Base-by-base conservation (phyloP, 768 basidiomycete genomes). In the Boletus insuetus region DNA sequence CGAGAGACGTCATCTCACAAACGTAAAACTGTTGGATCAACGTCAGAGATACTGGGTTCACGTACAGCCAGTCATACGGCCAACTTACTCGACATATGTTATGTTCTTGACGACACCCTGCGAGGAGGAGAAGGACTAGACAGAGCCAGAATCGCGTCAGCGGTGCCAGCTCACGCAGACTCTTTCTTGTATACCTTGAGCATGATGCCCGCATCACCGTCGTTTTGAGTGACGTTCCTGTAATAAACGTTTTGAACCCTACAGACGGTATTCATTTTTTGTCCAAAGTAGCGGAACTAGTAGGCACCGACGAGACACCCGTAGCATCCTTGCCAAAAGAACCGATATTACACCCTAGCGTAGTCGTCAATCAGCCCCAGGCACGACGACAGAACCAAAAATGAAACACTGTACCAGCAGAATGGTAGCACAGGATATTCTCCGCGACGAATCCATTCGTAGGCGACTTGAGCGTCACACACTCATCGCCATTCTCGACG, bases 381-480 rank as follows among this genome's bases (percentile, higher is more conserved):
- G 6, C 13, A 5, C 32, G 31, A 39, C 17, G 16, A 31, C 31
- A 0, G 1, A 14, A 16, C 16, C 3, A 16, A 29, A 50, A 16
- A 22, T 6, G 22, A 38, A 41, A 11, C 9, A 13, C 26, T 17
- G n/a, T 38, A 65, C 51, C 53, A 4, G 1, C 43, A 42, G 63
- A 53, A 52, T 58, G 6, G 24, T 34, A 3, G n/a, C 63, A 62
- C 11, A 41, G 46, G 5, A 65, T 46, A 20, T 62, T 58, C 42
- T 62, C 49, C 19, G 43, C 55, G 17, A 48, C 6, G 40, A 55
- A 64, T 29, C 62, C 54, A 17, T 67, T 47, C 4, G 71, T 68
- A 5, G 72, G 67, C 3, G 68, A 45, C 47, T 74, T 73, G 53
- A 73, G 66, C 0, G 70, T 72, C 16, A 73, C 67, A 44, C 71